Evolutionary conservation across 225 moss, liverwort and hornwort species (phyloP).

Genomic region (Pseudisothecium myosuroides): DNA sequence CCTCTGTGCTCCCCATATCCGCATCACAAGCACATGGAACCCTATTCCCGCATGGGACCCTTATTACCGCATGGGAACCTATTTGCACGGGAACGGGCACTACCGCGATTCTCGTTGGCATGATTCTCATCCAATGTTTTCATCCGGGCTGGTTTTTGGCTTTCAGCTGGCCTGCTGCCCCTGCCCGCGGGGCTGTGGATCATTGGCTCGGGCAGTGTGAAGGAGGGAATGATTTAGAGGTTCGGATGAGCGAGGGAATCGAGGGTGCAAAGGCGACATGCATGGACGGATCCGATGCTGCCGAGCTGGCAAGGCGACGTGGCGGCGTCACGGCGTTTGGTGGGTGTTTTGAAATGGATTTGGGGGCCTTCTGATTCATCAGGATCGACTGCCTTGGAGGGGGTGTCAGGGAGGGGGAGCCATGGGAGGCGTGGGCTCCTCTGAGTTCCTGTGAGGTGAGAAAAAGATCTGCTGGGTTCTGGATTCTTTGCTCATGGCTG

Average conservation of each 20-base stretch:
- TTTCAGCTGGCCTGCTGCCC: too few relatives aligned
- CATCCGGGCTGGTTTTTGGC: too few relatives aligned
- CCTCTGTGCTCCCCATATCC: too few relatives aligned
- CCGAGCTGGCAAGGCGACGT: neutral
- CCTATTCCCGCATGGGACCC: neutral
- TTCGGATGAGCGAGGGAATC: neutral
- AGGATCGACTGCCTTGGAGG: neutral
- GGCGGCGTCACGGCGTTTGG: neutral
- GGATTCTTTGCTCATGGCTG: neutral
- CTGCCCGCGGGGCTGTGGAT: neutral
- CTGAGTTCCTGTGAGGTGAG: neutral
- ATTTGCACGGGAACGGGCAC: neutral
- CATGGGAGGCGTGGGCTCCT: neutral
- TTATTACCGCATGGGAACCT: neutral
- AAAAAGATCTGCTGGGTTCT: neutral
- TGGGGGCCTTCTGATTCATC: neutral
- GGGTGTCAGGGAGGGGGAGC: neutral
- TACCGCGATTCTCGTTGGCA: neutral
- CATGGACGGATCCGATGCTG: neutral
- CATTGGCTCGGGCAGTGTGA: neutral
- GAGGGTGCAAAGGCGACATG: neutral
- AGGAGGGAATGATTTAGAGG: neutral
- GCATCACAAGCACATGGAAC: too few relatives aligned
- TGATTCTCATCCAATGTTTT: neutral
- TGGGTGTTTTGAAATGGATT: neutral